Base-by-base conservation (phyloP, 768 basidiomycete genomes). In the Boletus bicolor region DNA sequence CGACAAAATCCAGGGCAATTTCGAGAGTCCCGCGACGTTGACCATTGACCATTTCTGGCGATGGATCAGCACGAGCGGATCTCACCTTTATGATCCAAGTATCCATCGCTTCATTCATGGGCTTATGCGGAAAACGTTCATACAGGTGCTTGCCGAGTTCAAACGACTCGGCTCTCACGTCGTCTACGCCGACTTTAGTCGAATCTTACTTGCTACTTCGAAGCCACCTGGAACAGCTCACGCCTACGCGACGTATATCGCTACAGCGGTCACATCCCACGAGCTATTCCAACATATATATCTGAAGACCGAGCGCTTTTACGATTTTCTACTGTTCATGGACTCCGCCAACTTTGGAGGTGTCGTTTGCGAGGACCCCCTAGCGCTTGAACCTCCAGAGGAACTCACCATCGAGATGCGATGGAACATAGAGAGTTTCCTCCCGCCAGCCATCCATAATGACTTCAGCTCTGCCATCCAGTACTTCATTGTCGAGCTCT, bases 91-190 rank as follows among this genome's bases (percentile, higher is more conserved):
- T 68, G 97, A 99, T 66, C 86, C 93, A 2, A 87, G 91, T 55
- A 79, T 99, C 7, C 93, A 98, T 67, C 85, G 89, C 0, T 99
- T 99, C 72, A 76, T 98, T 9, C 89, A 95, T 62, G 91, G 93
- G 14, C 81, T 98, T 45, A 99, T 99, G 97, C 85, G 91, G 56
- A 98, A 99, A 76, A 94, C 91, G 0, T 98, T 98, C 75, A 90
- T 97, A 54, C 97, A 98, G 72, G 79, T 99, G 59, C 80, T 98
- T 21, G 95, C 96, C 14, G 97, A 99, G 71, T 95, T 98, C 76
- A 93, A 90, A 64, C 84, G 97, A 17, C 80, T 99, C 1, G 97
- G 97, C 1, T 95, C 94, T 0, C 86, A 91, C 52, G 86, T 98
- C 54, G 82, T 98, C 32, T 93, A 94, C 59, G 96, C 95, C 26